Percentiles rank a stretch among this genome's conserved stretches.
Evolutionary conservation across 1,284 basidiomycete genomes (phyloP).

Genomic region (Apiotrichum sp.): DNA sequence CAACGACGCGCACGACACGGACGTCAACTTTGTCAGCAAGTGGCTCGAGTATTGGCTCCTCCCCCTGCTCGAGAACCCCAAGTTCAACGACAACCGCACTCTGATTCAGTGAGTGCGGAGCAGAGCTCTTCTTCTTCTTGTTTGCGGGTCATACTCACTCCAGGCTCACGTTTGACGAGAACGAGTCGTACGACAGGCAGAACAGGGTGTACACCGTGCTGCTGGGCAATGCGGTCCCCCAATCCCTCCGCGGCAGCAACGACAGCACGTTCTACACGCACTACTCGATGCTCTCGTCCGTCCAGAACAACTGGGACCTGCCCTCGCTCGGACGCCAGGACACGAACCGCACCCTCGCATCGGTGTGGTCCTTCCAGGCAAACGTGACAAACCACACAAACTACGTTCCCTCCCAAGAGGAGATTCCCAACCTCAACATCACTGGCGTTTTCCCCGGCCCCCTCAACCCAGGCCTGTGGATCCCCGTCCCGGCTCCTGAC

Average conservation of each 20-base stretch:
- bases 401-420: conserved; percentile 26
- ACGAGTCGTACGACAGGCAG: conserved; percentile 48
- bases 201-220: conserved; percentile 47
- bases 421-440: conserved; percentile 35
- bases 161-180: conserved; percentile 55
- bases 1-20: conserved; percentile 58
- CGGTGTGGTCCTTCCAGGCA: conserved; percentile 39
- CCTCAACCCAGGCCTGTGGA: conserved; percentile 25
- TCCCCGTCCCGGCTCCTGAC: conserved; percentile 36
- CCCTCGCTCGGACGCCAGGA: conserved; percentile 57
- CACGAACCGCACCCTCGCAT: conserved; percentile 47
- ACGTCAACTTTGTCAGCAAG: conserved; percentile 50
- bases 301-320: conserved; percentile 61
- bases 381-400: conserved; percentile 24
- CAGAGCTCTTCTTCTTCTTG: neutral
- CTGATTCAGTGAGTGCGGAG: conserved; percentile 47
- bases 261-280: conserved; percentile 60
- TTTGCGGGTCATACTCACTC: too few relatives aligned
- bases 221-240: conserved; percentile 55
- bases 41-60: conserved; percentile 57
- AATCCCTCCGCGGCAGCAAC: conserved; percentile 46
- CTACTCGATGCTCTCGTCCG: conserved; percentile 58
- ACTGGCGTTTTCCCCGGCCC: conserved; percentile 39
- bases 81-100: conserved; percentile 54
- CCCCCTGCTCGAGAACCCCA: conserved; percentile 51